These are phyloP conservation scores for Vickermania spadyakhi DNA, from an alignment of 208 protist genomes.

Conservation along the genomic window DNA sequence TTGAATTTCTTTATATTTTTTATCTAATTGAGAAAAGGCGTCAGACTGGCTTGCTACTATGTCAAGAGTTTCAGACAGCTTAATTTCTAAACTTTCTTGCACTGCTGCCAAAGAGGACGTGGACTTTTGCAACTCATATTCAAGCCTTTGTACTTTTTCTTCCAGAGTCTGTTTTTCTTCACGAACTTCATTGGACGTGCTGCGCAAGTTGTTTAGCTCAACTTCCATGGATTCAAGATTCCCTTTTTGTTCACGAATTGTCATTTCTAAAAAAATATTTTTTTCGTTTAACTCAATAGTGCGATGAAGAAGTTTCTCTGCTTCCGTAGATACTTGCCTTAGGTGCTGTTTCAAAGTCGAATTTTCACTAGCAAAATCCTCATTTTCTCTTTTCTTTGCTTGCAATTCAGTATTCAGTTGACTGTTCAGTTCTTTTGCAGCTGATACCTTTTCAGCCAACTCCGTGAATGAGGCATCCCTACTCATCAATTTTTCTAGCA, in stretches of 20 bases:
- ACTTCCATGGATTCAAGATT: too few species aligned
- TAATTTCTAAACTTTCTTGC: background rate
- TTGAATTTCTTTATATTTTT: background rate
- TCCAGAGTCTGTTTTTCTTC: constrained; percentile 5
- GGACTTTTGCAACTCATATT: background rate
- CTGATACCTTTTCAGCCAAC: too few species aligned
- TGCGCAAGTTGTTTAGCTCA: too few species aligned
- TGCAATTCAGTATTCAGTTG: too few species aligned
- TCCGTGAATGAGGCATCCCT: too few species aligned
- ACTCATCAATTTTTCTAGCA: too few species aligned
- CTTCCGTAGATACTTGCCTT: background rate
- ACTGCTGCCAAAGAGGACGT: background rate
- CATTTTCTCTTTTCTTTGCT: too few species aligned
- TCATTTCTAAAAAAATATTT: background rate
- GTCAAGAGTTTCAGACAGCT: background rate
- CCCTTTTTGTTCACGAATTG: constrained; percentile 4
- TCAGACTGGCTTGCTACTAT: background rate
- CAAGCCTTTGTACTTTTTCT: constrained; percentile 3
- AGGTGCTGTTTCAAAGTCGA: background rate
- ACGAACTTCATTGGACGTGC: constrained; percentile 3
- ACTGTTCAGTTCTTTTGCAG: too few species aligned
- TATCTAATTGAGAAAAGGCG: background rate
- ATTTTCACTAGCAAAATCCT: too few species aligned
- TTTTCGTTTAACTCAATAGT: background rate
- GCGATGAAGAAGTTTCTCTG: background rate